Evolutionary conservation across 2,329 filamentous ascomycete genomes (phyloP).

Genomic region (Sclerotinia subarctica): DNA sequence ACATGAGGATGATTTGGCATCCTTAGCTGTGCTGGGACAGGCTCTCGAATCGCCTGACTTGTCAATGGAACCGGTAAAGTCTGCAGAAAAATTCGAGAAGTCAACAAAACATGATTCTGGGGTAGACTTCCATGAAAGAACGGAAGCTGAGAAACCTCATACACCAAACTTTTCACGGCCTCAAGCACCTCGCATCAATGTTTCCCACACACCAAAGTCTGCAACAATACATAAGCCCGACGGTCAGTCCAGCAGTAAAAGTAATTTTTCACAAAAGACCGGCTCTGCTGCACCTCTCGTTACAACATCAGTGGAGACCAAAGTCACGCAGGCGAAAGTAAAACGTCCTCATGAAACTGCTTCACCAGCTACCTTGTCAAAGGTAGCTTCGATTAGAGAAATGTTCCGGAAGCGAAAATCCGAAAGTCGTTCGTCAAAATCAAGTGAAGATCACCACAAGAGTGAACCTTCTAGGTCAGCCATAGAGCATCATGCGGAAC

Average conservation of each 20-base stretch:
- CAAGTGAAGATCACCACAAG: slow-evolving; percentile 3
- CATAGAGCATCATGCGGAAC: not conserved
- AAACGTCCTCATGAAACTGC: not conserved
- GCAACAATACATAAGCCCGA: not conserved
- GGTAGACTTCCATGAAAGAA: slow-evolving; percentile 3
- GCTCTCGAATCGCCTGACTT: slow-evolving; percentile 21
- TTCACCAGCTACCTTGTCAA: slow-evolving; percentile 12
- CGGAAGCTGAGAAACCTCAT: not conserved
- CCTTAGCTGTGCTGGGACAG: slow-evolving; percentile 25
- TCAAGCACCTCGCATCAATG: not conserved
- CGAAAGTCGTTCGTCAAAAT: slow-evolving; percentile 6
- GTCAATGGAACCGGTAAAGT: not conserved
- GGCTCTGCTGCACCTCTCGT: not conserved
- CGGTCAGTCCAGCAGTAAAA: not conserved
- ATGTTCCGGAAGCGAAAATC: slow-evolving; percentile 18
- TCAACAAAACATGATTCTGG: slow-evolving; percentile 18
- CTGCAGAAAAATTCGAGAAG: not conserved
- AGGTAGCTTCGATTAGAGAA: slow-evolving; percentile 18
- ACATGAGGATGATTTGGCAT: slow-evolving; percentile 29
- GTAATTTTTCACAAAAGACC: not conserved
- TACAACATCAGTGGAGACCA: not conserved
- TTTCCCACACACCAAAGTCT: not conserved
- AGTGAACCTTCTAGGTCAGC: not conserved
- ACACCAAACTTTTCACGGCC: not conserved
- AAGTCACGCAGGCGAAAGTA: not conserved